phyloP scores from a whole-genome alignment of 805 yeast species.

The Candida mattraensis region DNA sequence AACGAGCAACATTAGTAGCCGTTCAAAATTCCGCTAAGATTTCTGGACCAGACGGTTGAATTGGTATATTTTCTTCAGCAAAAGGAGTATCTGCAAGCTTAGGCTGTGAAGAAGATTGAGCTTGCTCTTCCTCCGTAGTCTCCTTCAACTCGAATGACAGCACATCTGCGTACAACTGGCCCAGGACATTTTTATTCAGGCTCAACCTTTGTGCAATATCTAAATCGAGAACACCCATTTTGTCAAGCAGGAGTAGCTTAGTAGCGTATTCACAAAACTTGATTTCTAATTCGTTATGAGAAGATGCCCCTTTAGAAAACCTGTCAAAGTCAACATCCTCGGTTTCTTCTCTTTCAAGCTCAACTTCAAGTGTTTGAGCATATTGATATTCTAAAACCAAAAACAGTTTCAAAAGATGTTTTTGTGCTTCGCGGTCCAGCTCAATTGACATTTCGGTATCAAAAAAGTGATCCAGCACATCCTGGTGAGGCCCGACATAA shows the following conservation, averaged over 20 bases:
- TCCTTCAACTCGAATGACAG: conserved; percentile 9
- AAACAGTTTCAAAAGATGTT: conserved; percentile 41
- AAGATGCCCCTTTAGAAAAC: conserved; percentile 11
- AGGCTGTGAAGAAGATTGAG: too few species aligned
- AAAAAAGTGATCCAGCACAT: conserved; percentile 37
- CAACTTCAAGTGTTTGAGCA: conserved; percentile 37
- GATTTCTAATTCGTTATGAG: conserved; percentile 19
- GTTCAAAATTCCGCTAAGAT: too few species aligned
- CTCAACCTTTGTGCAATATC: conserved; percentile 20
- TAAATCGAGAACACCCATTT: conserved; percentile 16
- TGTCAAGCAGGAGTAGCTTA: conserved; percentile 24
- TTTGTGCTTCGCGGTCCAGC: conserved; percentile 33
- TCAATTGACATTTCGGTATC: conserved; percentile 26
- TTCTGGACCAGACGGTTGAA: too few species aligned
- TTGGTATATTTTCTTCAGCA: background rate
- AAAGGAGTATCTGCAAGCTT: too few species aligned
- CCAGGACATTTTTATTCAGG: conserved; percentile 26
- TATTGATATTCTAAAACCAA: conserved; percentile 48
- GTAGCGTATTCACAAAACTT: conserved; percentile 25
- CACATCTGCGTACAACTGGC: conserved; percentile 20
- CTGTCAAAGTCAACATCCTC: conserved; percentile 41
- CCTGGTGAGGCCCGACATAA: conserved; percentile 31
- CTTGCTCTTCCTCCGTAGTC: conserved; percentile 6
- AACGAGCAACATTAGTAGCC: too few species aligned
- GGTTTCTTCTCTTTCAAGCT: conserved; percentile 50